Evolutionary conservation across 768 basidiomycete genomes (phyloP), one percentile per base, ranked within the genome.

Genomic region (Collybiopsis luxurians): DNA sequence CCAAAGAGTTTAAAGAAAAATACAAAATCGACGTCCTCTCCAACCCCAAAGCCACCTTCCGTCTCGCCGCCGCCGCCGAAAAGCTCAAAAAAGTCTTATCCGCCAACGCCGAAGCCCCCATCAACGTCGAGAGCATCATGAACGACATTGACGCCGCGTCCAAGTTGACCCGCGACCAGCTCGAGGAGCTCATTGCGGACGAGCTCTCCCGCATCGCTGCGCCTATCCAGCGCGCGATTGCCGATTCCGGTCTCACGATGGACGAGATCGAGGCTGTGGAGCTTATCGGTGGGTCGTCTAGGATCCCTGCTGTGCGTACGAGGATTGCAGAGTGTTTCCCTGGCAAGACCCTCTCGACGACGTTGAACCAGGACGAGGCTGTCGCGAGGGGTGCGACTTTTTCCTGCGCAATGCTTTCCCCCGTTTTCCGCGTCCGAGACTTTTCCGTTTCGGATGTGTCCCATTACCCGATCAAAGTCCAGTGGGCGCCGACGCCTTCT

Each of bases 361-460:
- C 97, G 30, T 86, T 96, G 69, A 99, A 98, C 80, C 93, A 95
- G 76, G 97, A 98, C 63, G 97, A 98, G 77, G 95, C 97, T 58
- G 81, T 95, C 64, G 94, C 93, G 9, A 92, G 96, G 44, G 97
- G 96, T 40, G 91, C 95, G 50, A 98, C 97, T 55, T 97, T 99
- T 71, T 86, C 94, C 36, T 98, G 96, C 69, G 96, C 97, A 27
- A 93, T 93, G 79, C 88, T 97, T 62, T 97, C 95, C 30, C 97
- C 97, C 64, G 87, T 95, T 52, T 99, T 98, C 90, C 90, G 93
- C 61, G 96, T 98, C 31, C 90, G 95, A 62, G 95, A 98, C 60
- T 99, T 99, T 80, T 79, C 84, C 66, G 77, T 94, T 58, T 83
- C 86, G 69, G 97, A 99, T 71, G 85, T 92, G 73, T 81, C 87